Base-by-base conservation (phyloP, 306 rosid species). In the Corylus avellana region DNA sequence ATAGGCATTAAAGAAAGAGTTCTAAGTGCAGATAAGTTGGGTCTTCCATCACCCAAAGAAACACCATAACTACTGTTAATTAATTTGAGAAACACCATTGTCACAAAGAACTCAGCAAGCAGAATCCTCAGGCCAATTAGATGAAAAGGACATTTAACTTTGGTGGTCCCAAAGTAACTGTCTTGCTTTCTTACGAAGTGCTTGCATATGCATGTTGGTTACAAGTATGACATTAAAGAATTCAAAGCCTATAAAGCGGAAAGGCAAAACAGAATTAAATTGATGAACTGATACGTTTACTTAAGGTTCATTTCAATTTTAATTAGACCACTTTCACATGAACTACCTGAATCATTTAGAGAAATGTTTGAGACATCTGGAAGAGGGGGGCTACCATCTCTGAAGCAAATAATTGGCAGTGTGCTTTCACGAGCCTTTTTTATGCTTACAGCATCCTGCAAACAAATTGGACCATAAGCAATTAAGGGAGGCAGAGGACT, bases 311-410 rank as follows among this genome's bases (percentile, higher is more conserved):
- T 22, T 63, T 80, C 72, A 83, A 74, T 55, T 72, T 72, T 56
- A 17, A 62, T 8, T n/a, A 47, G 59, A 51, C 29, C 29, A 58
- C 48, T 67, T 77, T 35, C 79, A 85, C 90, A 94, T 75, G 81
- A 85, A 78, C 53, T 70, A 53, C 91, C 89, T 51, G 91, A 84
- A 79, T 85, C 89, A 62, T 83, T 85, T 63, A 87, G 74, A 48
- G 96, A 85, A 78, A 81, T 87, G 80, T 88, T 90, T 2, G 73
- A 89, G 85, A 83, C 86, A 84, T 91, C 97, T 1, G 99, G 94
- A 68, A 93, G 85, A 47, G 99, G 99, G 67, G 88, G 99, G 76
- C 99, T 87, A 56, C 99, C 98, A 82, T 88, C 88, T 85, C 97
- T 90, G 82, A 96, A 88, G 87, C 99, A 96, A 85, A 91, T 81